phyloP scores from a whole-genome alignment of 768 basidiomycete genomes.

The Xerocomellus amylosporus region DNA sequence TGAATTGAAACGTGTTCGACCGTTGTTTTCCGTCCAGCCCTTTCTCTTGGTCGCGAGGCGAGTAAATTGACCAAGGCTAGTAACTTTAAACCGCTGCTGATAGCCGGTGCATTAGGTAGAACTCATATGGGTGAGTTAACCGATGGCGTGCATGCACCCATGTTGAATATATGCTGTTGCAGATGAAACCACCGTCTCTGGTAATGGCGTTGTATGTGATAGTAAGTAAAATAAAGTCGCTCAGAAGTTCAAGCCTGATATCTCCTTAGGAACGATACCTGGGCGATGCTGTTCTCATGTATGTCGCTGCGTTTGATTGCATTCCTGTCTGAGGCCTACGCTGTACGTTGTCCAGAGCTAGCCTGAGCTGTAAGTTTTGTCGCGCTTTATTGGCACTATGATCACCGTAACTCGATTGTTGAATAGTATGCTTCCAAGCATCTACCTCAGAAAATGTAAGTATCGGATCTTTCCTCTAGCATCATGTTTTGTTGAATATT shows the following conservation, averaged over 20 bases:
- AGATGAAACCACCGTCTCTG: conserved; percentile 28
- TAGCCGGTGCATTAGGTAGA: conserved; percentile 20
- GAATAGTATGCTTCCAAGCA: conserved; percentile 21
- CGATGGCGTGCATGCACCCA: neutral
- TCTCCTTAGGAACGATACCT: conserved; percentile 29
- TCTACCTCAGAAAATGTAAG: conserved; percentile 21
- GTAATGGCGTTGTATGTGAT: conserved; percentile 26
- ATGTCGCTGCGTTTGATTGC: conserved; percentile 1
- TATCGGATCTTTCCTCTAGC: neutral
- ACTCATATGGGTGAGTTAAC: conserved; percentile 29
- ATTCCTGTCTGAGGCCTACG: conserved; percentile 2
- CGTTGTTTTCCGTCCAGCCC: conserved; percentile 9
- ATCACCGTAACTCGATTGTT: neutral
- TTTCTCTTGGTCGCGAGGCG: conserved; percentile 29
- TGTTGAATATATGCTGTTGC: neutral
- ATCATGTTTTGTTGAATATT: neutral
- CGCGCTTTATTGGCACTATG: neutral
- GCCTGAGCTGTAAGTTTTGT: conserved; percentile 20
- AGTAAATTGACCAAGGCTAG: conserved; percentile 1
- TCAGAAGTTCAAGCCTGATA: neutral
- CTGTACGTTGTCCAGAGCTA: conserved; percentile 7
- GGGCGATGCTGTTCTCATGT: conserved; percentile 31
- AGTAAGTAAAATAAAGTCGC: conserved; percentile 12
- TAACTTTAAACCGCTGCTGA: neutral
- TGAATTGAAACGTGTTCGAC: neutral